Evolutionary conservation across 2,329 filamentous ascomycete genomes (phyloP), one percentile per base, ranked within the genome.

Genomic region (Elsinoe fawcettii): DNA sequence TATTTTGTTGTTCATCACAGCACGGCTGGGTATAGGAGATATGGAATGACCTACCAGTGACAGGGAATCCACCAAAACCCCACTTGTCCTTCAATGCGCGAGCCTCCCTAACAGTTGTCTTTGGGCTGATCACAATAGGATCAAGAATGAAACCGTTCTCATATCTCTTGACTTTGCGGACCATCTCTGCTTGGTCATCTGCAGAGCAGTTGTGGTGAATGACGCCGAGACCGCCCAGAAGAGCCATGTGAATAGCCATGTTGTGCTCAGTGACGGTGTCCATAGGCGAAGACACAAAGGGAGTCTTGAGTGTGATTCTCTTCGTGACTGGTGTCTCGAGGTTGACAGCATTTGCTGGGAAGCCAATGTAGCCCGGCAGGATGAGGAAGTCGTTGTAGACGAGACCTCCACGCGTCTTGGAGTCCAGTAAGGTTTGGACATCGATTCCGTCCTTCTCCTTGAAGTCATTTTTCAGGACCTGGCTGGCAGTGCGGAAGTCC

Each of bases 191-290:
- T 79, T 99, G 93, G 57, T 89, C 88, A 25, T 97, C 90, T 27
- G 91, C 83, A n/a, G 91, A 93, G 82, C 93, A 99, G 80, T 99
- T 99, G 83, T 99, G 93, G 80, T 99, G 93, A 65, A 99, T 95
- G 66, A 99, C 90, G 76, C 93, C 89, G 16, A 95, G 79, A 68
- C 89, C 89, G 66, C 89, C 89, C 70, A 93, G 86, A 30, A 93
- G 81, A 55, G 89, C 89, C 81, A 95, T 96, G 77, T 96, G 89
- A 67, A 99, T 97, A 63, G 93, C 95, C 95, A 99, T 99, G 73
- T 95, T 92, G 77, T 96, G 88, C 79, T 99, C 93, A 43, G 95
- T 99, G 71, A 99, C 93, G 8, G 93, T 99, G 78, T 99, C 93
- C 93, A 99, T 99, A 68, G 95, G 93, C 37, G 93, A 97, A 47